Conservation (phyloP, 2,329 filamentous ascomycete species). For the Aspergillus sp. region DNA sequence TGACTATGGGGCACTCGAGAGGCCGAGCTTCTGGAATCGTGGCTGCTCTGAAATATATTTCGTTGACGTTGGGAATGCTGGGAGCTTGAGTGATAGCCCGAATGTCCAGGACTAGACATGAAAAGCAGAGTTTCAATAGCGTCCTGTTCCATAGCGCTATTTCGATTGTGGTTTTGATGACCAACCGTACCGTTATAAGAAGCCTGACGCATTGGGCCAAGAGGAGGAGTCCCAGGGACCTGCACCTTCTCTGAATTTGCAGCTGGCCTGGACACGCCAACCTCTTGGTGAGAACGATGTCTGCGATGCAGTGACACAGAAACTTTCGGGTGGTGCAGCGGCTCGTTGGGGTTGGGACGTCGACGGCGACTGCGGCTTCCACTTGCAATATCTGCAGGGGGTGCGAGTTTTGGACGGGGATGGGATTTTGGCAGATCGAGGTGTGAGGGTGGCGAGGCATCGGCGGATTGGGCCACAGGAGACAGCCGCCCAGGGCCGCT, state of each 20-base stretch:
- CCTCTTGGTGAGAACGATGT: slow-evolving; percentile 37
- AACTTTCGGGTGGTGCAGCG: slow-evolving; percentile 19
- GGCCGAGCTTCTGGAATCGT: slow-evolving; percentile 25
- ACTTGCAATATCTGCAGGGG: slow-evolving; percentile 46
- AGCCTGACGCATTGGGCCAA: slow-evolving; percentile 27
- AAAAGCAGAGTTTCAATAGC: slow-evolving; percentile 54
- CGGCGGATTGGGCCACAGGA: slow-evolving; percentile 16
- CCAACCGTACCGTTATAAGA: slow-evolving; percentile 22
- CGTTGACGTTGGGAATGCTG: slow-evolving; percentile 32
- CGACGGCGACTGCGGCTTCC: slow-evolving; percentile 33
- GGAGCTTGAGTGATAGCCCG: slow-evolving; percentile 45
- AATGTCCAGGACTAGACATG: slow-evolving; percentile 54
- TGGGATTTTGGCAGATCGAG: slow-evolving; percentile 20
- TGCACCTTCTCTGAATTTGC: slow-evolving; percentile 22
- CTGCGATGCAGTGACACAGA: slow-evolving; percentile 31
- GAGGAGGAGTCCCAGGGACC: slow-evolving; percentile 35
- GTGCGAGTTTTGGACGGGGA: slow-evolving; percentile 41
- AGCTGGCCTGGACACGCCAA: slow-evolving; percentile 21
- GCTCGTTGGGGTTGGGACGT: slow-evolving; percentile 41
- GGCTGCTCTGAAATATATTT: slow-evolving; percentile 26
- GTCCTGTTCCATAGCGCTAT: slow-evolving; percentile 51
- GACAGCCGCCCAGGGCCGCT: slow-evolving; percentile 15
- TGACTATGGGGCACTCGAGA: slow-evolving; percentile 13
- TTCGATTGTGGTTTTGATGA: slow-evolving; percentile 42
- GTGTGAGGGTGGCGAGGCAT: slow-evolving; percentile 15